Base-by-base conservation (phyloP, 2,329 filamentous ascomycete genomes). In the Alternaria alternata region DNA sequence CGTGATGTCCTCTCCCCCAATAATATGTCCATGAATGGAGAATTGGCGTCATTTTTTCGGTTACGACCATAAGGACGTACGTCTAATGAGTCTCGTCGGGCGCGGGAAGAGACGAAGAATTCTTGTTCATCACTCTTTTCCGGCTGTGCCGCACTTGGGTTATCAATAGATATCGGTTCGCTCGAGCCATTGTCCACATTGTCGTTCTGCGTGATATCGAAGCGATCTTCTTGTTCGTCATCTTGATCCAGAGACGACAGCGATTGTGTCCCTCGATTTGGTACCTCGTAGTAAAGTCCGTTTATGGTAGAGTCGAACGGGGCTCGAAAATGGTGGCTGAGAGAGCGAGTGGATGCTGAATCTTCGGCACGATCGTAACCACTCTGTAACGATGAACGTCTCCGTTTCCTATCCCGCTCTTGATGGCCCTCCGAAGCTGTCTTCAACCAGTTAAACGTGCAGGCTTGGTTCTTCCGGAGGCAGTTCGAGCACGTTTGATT, bases 381-480 rank as follows among this genome's bases (percentile, higher is more conserved):
- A 11, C 30, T 53, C 24, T 53, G 41, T 7, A 34, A 24, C 5
- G 63, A 70, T 2, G 67, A 69, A 39, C 65, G 52, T 7, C 36
- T 56, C 52, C 53, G 24, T 32, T 44, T 60, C 1, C 39, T 24
- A 14, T 51, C 39, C 7, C 47, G 48, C 28, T 57, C 48, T 30
- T 39, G 48, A 32, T 18, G 41, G 5, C 4, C 43, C 28, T 46
- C 14, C 57, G 65, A 28, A 55, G 71, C 62, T 59, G 65, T 61
- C 67, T 74, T 52, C 18, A 81, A 69, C 78, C 80, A 82, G 52
- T 81, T 75, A 56, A 81, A 81, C 0, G 80, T 81, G 61, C 80
- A 82, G n/a, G 68, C 73, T 57, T 81, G 81, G 43, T 78, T 79
- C 54, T 77, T 81, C 65, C 77, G 77, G 30, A 70, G 76, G 65